These are phyloP conservation scores for Eleusine coracana DNA, from an alignment of 176 grass and related monocot genomes.

Conservation along the genomic window DNA sequence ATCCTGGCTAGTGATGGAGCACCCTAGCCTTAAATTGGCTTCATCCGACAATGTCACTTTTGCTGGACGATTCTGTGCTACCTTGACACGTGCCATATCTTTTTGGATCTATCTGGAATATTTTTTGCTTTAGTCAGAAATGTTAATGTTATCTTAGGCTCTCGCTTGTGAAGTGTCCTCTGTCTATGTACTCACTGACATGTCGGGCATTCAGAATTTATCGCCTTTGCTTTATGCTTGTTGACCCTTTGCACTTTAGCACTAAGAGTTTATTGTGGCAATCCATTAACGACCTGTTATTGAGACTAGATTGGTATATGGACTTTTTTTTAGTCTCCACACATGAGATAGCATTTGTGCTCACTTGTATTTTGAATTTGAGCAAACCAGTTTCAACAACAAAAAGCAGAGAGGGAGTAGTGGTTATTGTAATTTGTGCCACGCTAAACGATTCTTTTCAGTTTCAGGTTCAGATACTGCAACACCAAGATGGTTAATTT, in stretches of 20 bases:
- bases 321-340: background rate
- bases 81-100: conserved; percentile 24
- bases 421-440: background rate
- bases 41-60: conserved; percentile 21
- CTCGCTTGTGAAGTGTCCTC: conserved; percentile 15
- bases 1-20: background rate
- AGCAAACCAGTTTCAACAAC: too few species aligned
- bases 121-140: conserved; percentile 24
- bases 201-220: background rate
- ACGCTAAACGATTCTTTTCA: conserved; percentile 4
- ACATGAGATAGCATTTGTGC: background rate
- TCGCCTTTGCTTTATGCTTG: background rate
- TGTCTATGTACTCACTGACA: conserved; percentile 38
- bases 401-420: background rate
- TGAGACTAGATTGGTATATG: background rate
- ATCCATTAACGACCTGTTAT: background rate
- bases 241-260: background rate
- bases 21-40: conserved; percentile 2
- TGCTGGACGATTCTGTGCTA: conserved; percentile 27
- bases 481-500: conserved; percentile 83
- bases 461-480: conserved; percentile 41
- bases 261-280: conserved; percentile 1
- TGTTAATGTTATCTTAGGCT: conserved; percentile 55
- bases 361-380: background rate
- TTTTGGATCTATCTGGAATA: conserved; percentile 43